Percentiles rank a stretch among this genome's conserved stretches.
Evolutionary conservation across 2,329 filamentous ascomycete species (phyloP).

Genomic region (Alternaria longipes): DNA sequence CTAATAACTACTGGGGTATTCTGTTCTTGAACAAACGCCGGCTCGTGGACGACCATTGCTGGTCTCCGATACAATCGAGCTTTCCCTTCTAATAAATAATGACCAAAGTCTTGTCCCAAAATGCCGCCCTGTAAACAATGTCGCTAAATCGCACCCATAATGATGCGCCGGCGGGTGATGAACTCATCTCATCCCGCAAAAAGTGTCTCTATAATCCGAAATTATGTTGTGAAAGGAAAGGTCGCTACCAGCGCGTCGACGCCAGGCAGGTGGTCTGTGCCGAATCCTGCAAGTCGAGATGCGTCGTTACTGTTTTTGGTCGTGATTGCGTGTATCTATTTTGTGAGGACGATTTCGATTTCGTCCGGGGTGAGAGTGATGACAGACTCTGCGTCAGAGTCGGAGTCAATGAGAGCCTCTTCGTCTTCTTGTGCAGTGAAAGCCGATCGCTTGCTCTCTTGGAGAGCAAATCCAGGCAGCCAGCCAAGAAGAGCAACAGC

Average conservation of each 20-base stretch:
- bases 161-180: conserved; percentile 25
- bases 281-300: conserved; percentile 19
- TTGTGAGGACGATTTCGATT: conserved; percentile 41
- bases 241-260: conserved; percentile 27
- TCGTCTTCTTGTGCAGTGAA: conserved; percentile 37
- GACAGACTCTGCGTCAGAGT: conserved; percentile 45
- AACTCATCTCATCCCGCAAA: conserved; percentile 6
- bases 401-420: conserved; percentile 42
- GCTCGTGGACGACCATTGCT: conserved; percentile 32
- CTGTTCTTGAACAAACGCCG: conserved; percentile 37
- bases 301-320: conserved; percentile 22
- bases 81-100: conserved; percentile 32
- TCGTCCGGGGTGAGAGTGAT: conserved; percentile 47
- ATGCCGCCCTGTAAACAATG: conserved; percentile 20
- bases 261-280: conserved; percentile 1
- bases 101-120: conserved; percentile 20
- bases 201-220: conserved; percentile 22
- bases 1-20: conserved; percentile 35
- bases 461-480: conserved; percentile 65
- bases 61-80: conserved; percentile 24
- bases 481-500: conserved; percentile 75
- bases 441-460: conserved; percentile 62
- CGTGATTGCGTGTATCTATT: conserved; percentile 35
- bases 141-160: conserved; percentile 19
- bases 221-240: conserved; percentile 11